A percentile compares a stretch with the other conserved stretches of the same genome.
These are phyloP conservation scores for Paxillus ammoniavirescens DNA, from an alignment of 768 basidiomycete genomes.

Conservation along the genomic window DNA sequence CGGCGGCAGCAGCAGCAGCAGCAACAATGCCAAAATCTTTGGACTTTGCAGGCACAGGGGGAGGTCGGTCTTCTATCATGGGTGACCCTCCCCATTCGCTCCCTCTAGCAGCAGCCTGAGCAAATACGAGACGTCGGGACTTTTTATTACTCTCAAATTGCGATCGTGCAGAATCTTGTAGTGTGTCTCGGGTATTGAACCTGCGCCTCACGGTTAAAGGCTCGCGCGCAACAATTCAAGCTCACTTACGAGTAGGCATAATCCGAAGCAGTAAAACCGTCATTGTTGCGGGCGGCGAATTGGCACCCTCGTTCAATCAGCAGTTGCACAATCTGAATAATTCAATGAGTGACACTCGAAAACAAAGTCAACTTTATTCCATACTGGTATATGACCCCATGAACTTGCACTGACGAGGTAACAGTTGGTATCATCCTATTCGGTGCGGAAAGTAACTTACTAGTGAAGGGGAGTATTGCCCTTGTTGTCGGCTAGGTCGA, in stretches of 20 bases:
- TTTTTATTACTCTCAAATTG: constrained; percentile 83
- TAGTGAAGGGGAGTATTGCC: constrained; percentile 94
- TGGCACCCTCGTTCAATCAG: constrained; percentile 89
- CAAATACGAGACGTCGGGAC: constrained; percentile 65
- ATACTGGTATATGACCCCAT: constrained; percentile 80
- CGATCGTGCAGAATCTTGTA: constrained; percentile 76
- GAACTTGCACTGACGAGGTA: constrained; percentile 65
- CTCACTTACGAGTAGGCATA: constrained; percentile 64
- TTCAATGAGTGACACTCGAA: constrained; percentile 9
- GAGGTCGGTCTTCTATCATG: constrained; percentile 41
- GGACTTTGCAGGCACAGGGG: constrained; percentile 46
- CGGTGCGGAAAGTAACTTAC: constrained; percentile 45
- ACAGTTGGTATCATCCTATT: constrained; percentile 6
- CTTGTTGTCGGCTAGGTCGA: constrained; percentile 85
- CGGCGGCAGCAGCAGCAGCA: constrained; percentile 3
- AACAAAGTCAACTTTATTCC: constrained; percentile 24
- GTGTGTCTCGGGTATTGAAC: constrained; percentile 68
- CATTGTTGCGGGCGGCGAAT: constrained; percentile 80
- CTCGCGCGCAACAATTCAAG: neutral
- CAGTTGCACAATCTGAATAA: constrained; percentile 68
- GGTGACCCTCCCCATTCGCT: constrained; percentile 53
- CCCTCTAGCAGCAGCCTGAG: constrained; percentile 69
- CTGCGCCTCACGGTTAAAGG: constrained; percentile 35
- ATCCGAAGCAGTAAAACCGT: constrained; percentile 89
- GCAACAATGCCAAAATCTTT: constrained; percentile 38